phyloP scores from a whole-genome alignment of 2,329 filamentous ascomycete genomes.

The Sporothrix curviconia region DNA sequence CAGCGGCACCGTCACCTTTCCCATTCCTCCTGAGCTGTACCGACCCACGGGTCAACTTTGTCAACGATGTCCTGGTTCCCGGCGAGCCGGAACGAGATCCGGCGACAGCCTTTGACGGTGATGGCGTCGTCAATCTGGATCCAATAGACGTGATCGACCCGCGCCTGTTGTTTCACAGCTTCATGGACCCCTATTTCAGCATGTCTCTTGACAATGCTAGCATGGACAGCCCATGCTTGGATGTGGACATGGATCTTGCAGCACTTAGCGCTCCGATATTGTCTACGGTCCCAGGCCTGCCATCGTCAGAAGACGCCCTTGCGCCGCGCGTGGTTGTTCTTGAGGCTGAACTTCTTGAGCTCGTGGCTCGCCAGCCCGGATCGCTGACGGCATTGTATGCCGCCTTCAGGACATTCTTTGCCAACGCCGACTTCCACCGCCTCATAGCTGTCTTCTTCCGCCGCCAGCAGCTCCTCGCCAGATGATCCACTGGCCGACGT shows the following conservation, averaged over 20 bases:
- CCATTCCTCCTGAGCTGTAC: not conserved
- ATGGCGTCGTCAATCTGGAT: not conserved
- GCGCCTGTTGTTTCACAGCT: not conserved
- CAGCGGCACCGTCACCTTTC: not conserved
- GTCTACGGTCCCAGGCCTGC: not conserved
- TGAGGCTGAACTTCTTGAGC: not conserved
- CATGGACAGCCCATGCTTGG: not conserved
- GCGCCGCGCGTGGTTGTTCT: not conserved
- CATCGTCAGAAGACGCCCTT: not conserved
- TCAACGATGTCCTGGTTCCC: conserved; percentile 1
- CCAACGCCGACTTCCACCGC: not conserved
- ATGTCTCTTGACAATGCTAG: not conserved
- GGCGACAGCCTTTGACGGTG: not conserved
- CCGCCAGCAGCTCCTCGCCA: not conserved
- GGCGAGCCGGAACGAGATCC: not conserved
- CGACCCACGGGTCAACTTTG: not conserved
- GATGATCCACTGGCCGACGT: not conserved
- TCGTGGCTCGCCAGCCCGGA: not conserved
- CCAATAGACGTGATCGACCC: not conserved
- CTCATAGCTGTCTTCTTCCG: not conserved
- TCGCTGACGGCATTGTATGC: not conserved
- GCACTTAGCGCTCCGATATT: not conserved
- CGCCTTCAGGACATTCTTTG: not conserved
- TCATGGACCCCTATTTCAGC: not conserved
- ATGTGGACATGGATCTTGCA: not conserved